Evolutionary conservation across 164 flowering plant species (phyloP), one percentile per base, ranked within the genome.

Genomic region (Vitis amurensis): DNA sequence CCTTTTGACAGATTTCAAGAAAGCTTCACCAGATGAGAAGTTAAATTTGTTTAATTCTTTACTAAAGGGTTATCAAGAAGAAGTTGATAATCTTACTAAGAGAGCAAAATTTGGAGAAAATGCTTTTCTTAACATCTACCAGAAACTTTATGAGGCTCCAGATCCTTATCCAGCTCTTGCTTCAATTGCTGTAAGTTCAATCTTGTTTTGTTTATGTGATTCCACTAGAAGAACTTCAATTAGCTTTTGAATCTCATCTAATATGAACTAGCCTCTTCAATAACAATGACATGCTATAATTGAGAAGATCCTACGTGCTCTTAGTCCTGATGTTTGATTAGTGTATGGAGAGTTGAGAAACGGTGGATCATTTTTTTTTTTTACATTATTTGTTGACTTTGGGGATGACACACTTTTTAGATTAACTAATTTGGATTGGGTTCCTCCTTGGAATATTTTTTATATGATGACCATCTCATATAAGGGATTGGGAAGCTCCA

Each of bases 71-170:
- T 96, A 90, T 71, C 99, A 96, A 80, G 99, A 96, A 76, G 99
- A 96, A 82, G 97, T 96, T 76, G 99, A 96, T 74, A 96, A 96
- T 77, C 87, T 96, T 71, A 96, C 99, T 50, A 96, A 96, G 80
- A 85, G 97, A 78, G 99, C 98, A 29, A 96, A 96, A 69, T 96
- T 89, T 86, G 98, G 97, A 70, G 99, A 96, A 75, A 96, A 96
- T 91, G 97, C 98, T 61, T 96, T 96, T 71, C 98, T 93, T 67
- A 96, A 89, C 70, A 91, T 93, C 71, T 96, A 96, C 74, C 99
- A 96, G 74, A 96, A 96, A 75, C 89, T 96, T 62, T 96, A 91
- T 77, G 99, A 93, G 82, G 99, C 99, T 71, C 98, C 97, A 58
- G 99, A 96, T 84, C 99, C 99, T 66, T 96, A 89, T 79, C 99